Evolutionary conservation across 352 stramenopile genomes (phyloP), one percentile per base, ranked within the genome.

Genomic region (Aphanomyces stellatus): DNA sequence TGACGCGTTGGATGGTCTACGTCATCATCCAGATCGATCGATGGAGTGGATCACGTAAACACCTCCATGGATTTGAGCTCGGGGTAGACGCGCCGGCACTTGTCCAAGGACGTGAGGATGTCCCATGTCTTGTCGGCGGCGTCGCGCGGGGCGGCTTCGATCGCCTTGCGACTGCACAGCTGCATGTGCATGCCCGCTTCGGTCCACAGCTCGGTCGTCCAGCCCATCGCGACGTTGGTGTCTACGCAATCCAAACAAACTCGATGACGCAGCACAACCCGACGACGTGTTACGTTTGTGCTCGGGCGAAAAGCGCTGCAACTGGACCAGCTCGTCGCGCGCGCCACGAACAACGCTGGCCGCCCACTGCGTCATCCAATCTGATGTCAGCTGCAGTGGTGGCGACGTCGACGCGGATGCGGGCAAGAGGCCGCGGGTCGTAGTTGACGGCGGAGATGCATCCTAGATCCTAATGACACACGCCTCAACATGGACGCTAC

Each of bases 211-310:
- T 93, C 82, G 43, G 81, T 88, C 72, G 87, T 88, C 85, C 85
- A 93, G 13, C 85, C 85, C 82, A 93, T 93, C 31, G 85, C 82
- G 40, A 93, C 78, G 65, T 91, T 93, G 51, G 85, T 93, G 74
- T 90, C 90, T 33, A 81, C 86, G n/a, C 6, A 8, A 24, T 22
- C 8, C 6, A 51, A 43, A 43, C 37, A 5, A 51, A 27, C 42
- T 5, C 13, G 8, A 22, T 25, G 13, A 51, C 19, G 5, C 19
- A 8, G 42, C n/a, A 46, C 37, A 46, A 46, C 11, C 37, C n/a
- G 37, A n/a, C n/a, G n/a, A n/a, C n/a, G n/a, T n/a, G n/a, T n/a
- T n/a, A n/a, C 37, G 37, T 46, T 46, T 46, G 37, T 46, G 37
- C 13, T 46, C 11, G n/a, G 11, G 37, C 11, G 13, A n/a, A 19